phyloP scores from a whole-genome alignment of 805 yeast species.

The Wickerhamiella nectarea region DNA sequence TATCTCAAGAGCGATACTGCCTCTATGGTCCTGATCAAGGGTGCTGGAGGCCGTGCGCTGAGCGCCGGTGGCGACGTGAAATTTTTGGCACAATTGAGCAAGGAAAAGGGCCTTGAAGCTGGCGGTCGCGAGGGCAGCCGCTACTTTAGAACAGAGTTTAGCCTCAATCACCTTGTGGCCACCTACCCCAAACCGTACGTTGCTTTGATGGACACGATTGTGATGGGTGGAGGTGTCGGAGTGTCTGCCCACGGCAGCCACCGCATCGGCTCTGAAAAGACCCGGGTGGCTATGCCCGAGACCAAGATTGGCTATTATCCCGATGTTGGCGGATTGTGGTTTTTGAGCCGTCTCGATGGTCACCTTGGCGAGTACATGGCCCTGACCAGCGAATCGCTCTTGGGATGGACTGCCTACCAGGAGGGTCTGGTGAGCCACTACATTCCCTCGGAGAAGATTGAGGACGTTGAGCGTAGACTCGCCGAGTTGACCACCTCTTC shows the following conservation, averaged over 20 bases:
- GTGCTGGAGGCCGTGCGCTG: slow-evolving; percentile 50
- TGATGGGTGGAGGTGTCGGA: slow-evolving; percentile 98
- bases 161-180: slow-evolving; percentile 62
- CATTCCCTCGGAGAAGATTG: slow-evolving; percentile 52
- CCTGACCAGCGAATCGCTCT: slow-evolving; percentile 65
- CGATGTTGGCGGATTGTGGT: slow-evolving; percentile 89
- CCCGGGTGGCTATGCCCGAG: slow-evolving; percentile 95
- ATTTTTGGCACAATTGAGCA: slow-evolving; percentile 39
- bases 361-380: slow-evolving; percentile 77
- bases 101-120: slow-evolving; percentile 26
- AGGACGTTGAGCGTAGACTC: slow-evolving; percentile 50
- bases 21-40: slow-evolving; percentile 53
- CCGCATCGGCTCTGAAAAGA: slow-evolving; percentile 82
- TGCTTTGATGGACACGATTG: slow-evolving; percentile 79
- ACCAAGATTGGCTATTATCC: slow-evolving; percentile 93
- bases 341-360: slow-evolving; percentile 69
- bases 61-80: slow-evolving; percentile 98
- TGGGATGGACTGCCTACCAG: slow-evolving; percentile 68
- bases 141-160: slow-evolving; percentile 71
- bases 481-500: slow-evolving; percentile 36
- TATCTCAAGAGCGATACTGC: slow-evolving; percentile 56
- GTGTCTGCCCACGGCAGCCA: slow-evolving; percentile 81
- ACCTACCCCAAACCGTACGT: slow-evolving; percentile 80
- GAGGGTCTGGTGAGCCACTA: slow-evolving; percentile 87
- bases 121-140: slow-evolving; percentile 41